Conservation (phyloP, 352 stramenopile genomes). For the Blastocystis sp. region DNA sequence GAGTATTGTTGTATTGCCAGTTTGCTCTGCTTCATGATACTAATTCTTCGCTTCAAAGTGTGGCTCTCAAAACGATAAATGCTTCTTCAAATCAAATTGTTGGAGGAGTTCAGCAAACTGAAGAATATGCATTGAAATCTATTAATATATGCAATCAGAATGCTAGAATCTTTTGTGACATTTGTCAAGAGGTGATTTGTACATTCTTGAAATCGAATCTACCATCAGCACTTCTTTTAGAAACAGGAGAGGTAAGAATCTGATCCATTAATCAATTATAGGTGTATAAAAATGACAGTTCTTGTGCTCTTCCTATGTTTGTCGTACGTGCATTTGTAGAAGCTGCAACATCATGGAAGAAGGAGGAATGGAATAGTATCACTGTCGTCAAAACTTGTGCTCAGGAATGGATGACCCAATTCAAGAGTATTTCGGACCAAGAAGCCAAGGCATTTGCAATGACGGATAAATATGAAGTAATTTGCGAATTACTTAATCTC, state of each 20-base stretch:
- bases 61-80: background rate
- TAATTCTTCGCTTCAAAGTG: background rate
- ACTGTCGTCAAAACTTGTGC: background rate
- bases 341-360: background rate
- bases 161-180: background rate
- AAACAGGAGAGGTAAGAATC: conserved; percentile 11
- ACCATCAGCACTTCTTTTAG: background rate
- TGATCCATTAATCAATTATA: no score
- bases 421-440: background rate
- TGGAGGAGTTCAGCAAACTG: background rate
- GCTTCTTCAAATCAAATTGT: background rate
- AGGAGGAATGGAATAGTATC: background rate
- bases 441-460: background rate
- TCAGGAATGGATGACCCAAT: conserved; percentile 4
- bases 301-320: background rate
- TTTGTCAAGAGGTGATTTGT: background rate
- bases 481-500: background rate
- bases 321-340: conserved; percentile 23
- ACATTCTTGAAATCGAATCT: background rate
- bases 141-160: background rate
- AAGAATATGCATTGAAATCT: background rate
- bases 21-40: background rate
- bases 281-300: conserved; percentile 61
- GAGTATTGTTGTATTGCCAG: background rate
- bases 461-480: conserved; percentile 20